These are phyloP conservation scores for Condylostoma magnum DNA, from an alignment of 169 alveolate species.

Conservation along the genomic window DNA sequence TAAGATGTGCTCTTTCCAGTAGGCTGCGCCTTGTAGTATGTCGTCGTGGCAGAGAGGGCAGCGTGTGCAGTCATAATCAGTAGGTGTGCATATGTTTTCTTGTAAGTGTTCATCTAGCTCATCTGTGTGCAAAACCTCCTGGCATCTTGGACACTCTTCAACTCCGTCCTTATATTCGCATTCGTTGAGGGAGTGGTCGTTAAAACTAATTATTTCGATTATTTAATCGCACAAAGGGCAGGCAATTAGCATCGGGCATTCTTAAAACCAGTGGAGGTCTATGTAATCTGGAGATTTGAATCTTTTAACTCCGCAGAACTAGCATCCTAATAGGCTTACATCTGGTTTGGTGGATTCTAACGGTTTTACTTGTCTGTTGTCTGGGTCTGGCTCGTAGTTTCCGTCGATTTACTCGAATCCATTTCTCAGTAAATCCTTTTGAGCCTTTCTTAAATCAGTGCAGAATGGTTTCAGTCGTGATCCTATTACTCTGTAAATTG, in stretches of 20 bases:
- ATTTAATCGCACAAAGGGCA: conserved; percentile 76
- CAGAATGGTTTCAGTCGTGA: conserved; percentile 51
- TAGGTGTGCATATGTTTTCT: conserved; percentile 54
- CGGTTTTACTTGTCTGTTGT: conserved; percentile 36
- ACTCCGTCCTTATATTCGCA: conserved; percentile 69
- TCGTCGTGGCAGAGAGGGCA: conserved; percentile 84
- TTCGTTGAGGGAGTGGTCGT: conserved; percentile 73
- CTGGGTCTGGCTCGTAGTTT: conserved; percentile 33
- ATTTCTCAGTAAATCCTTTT: conserved; percentile 53
- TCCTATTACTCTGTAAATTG: conserved; percentile 70
- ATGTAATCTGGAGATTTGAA: conserved; percentile 61
- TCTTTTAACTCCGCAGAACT: conserved; percentile 65
- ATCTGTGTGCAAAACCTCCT: conserved; percentile 67
- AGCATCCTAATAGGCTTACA: conserved; percentile 67
- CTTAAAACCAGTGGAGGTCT: conserved; percentile 83
- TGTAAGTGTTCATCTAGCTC: conserved; percentile 65
- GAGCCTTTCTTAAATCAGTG: conserved; percentile 70
- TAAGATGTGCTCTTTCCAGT: conserved; percentile 80
- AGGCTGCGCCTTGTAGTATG: conserved; percentile 61
- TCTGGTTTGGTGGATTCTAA: conserved; percentile 32
- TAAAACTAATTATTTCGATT: conserved; percentile 65
- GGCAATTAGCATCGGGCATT: conserved; percentile 83
- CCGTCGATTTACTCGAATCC: conserved; percentile 71
- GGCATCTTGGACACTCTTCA: conserved; percentile 75
- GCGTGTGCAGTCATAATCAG: conserved; percentile 69